Percentiles rank a stretch among this genome's conserved stretches.
Evolutionary conservation across 805 yeast genomes (phyloP).

Genomic region (Suhomyces kilbournensis): DNA sequence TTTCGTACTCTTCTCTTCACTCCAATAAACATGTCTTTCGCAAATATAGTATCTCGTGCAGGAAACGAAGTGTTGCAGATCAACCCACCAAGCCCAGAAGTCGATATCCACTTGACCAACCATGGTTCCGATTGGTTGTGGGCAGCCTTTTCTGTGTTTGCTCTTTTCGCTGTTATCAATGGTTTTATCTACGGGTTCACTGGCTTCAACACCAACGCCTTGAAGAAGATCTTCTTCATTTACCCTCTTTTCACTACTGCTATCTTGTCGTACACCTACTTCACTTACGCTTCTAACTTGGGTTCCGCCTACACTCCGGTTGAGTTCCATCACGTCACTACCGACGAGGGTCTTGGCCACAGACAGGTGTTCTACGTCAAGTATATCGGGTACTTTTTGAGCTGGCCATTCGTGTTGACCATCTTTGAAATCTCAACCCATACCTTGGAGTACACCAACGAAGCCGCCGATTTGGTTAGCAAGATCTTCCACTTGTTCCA

Average conservation of each 20-base stretch:
- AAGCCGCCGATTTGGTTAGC: slow-evolving; percentile 24
- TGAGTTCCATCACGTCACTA: slow-evolving; percentile 49
- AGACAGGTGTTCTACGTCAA: slow-evolving; percentile 58
- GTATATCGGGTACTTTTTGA: slow-evolving; percentile 56
- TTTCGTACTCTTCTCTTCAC: neutral
- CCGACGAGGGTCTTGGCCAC: slow-evolving; percentile 22
- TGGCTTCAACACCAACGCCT: slow-evolving; percentile 15
- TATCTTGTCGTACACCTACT: slow-evolving; percentile 47
- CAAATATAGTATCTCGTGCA: neutral
- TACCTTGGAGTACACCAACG: slow-evolving; percentile 30
- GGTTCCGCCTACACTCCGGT: slow-evolving; percentile 49
- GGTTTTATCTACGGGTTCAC: slow-evolving; percentile 23
- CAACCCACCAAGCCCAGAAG: slow-evolving; percentile 38
- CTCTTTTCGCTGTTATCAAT: slow-evolving; percentile 31
- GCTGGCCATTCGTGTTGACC: slow-evolving; percentile 45
- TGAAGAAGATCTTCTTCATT: slow-evolving; percentile 32
- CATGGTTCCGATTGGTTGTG: slow-evolving; percentile 70
- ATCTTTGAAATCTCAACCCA: slow-evolving; percentile 29
- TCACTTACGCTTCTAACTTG: slow-evolving; percentile 55
- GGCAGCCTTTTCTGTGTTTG: slow-evolving; percentile 55
- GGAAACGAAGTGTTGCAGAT: slow-evolving; percentile 38
- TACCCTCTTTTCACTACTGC: slow-evolving; percentile 44
- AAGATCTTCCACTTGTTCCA: slow-evolving; percentile 30
- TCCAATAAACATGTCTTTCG: neutral
- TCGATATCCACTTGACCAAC: slow-evolving; percentile 50